Conservation (phyloP, 2,329 filamentous ascomycete genomes). For the Botrytis paeoniae region DNA sequence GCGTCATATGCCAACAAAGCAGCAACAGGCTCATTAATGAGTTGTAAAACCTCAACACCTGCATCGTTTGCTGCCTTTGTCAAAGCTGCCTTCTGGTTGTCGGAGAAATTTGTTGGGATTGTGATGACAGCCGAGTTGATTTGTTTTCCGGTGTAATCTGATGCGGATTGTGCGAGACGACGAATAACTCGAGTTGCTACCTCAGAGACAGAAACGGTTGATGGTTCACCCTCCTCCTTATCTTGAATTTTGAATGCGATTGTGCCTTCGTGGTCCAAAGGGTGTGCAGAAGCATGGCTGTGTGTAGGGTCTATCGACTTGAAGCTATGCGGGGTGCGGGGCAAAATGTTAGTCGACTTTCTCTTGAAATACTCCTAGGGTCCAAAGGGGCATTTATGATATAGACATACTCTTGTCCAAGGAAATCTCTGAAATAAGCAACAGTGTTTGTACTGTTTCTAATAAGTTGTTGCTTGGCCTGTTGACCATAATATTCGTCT, state of each 20-base stretch:
- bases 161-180: constrained; percentile 76
- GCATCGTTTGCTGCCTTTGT: constrained; percentile 74
- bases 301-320: constrained; percentile 95
- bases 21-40: constrained; percentile 87
- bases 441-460: constrained; percentile 92
- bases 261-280: constrained; percentile 66
- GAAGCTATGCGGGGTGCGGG: constrained; percentile 53
- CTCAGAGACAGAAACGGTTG: constrained; percentile 73
- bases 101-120: constrained; percentile 88
- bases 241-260: constrained; percentile 85
- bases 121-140: constrained; percentile 95
- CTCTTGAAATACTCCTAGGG: background rate
- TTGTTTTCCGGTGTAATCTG: constrained; percentile 87
- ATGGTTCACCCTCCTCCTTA: constrained; percentile 60
- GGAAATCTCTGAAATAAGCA: constrained; percentile 91
- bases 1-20: constrained; percentile 90
- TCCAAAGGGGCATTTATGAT: background rate
- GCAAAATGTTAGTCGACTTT: constrained; percentile 24
- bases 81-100: constrained; percentile 81
- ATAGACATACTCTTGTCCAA: constrained; percentile 78
- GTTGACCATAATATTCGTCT: constrained; percentile 93
- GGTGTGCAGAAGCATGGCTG: constrained; percentile 90
- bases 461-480: constrained; percentile 91
- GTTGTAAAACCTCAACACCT: constrained; percentile 84
- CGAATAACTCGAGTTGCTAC: constrained; percentile 80